Conservation (phyloP, 106 monocot species). For the Allium cepa region DNA sequence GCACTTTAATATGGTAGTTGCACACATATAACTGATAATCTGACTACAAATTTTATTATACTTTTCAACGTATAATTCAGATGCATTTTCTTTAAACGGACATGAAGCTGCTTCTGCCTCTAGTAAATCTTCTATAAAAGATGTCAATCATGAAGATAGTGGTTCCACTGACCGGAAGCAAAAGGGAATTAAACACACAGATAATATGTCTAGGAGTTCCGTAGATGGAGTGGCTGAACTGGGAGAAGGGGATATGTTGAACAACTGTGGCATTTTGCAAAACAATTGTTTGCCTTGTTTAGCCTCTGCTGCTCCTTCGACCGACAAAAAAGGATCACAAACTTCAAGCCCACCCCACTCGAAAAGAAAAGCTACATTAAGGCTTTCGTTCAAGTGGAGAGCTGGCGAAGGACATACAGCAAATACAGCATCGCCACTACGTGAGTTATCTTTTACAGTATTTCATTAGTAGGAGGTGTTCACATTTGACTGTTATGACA, state of each 20-base stretch:
- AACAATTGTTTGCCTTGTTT: constrained; percentile 90
- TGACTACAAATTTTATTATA: background rate
- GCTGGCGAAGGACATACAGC: constrained; percentile 59
- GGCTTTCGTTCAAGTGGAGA: constrained; percentile 45
- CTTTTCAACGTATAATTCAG: constrained; percentile 15
- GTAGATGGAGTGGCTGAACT: constrained; percentile 28
- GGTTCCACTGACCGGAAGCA: constrained; percentile 8
- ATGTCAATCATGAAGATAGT: constrained; percentile 30
- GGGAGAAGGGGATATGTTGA: constrained; percentile 34
- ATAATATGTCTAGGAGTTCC: constrained; percentile 21
- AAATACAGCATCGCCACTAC: constrained; percentile 28
- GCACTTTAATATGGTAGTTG: background rate
- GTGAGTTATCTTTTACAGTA: constrained; percentile 21
- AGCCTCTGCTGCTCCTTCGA: constrained; percentile 27
- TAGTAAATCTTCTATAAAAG: constrained; percentile 42
- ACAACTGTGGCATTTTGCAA: constrained; percentile 79
- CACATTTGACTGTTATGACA: no score
- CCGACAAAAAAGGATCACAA: constrained; percentile 71
- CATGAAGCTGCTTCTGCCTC: constrained; percentile 39
- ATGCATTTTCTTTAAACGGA: constrained; percentile 63
- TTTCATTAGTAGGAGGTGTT: background rate
- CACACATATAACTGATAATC: constrained; percentile 2
- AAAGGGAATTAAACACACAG: constrained; percentile 27
- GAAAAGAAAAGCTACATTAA: constrained; percentile 55
- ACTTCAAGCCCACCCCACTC: constrained; percentile 59